Evolutionary conservation across 1,284 basidiomycete genomes (phyloP).

Genomic region (Cystobasidium pallidum): DNA sequence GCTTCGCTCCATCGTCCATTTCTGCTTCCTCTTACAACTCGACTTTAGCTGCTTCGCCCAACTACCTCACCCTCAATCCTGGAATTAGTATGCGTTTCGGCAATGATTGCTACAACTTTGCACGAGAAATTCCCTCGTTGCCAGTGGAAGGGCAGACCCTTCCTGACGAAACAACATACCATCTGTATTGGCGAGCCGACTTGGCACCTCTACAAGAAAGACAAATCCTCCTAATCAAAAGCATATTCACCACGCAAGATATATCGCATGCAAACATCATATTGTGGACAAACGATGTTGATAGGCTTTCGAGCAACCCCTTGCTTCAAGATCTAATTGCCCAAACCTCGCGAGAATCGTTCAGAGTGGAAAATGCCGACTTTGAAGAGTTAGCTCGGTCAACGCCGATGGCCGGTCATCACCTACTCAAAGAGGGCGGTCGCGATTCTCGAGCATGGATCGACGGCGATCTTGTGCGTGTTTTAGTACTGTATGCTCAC

Average conservation of each 20-base stretch:
- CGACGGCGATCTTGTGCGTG: slow-evolving; percentile 83
- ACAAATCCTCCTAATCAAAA: slow-evolving; percentile 83
- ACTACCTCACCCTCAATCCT: slow-evolving; percentile 71
- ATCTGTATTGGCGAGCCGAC: slow-evolving; percentile 89
- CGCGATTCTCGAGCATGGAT: slow-evolving; percentile 80
- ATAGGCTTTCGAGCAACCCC: slow-evolving; percentile 63
- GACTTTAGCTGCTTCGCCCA: slow-evolving; percentile 65
- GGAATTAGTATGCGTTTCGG: slow-evolving; percentile 75
- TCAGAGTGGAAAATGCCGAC: slow-evolving; percentile 70
- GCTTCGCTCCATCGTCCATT: slow-evolving; percentile 67
- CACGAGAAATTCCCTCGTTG: slow-evolving; percentile 65
- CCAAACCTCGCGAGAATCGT: slow-evolving; percentile 67
- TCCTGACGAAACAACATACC: slow-evolving; percentile 66
- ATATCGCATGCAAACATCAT: slow-evolving; percentile 67
- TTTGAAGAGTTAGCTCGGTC: slow-evolving; percentile 69
- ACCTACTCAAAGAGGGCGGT: slow-evolving; percentile 61
- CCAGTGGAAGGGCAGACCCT: slow-evolving; percentile 55
- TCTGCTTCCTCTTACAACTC: slow-evolving; percentile 69
- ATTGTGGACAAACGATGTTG: slow-evolving; percentile 74
- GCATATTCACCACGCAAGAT: slow-evolving; percentile 87
- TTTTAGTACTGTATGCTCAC: slow-evolving; percentile 83
- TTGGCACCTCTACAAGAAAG: slow-evolving; percentile 73
- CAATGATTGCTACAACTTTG: slow-evolving; percentile 84
- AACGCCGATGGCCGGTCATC: slow-evolving; percentile 71
- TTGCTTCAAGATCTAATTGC: slow-evolving; percentile 68